Base-by-base conservation (phyloP, 352 stramenopile species). In the Globisporangium cystogenes region DNA sequence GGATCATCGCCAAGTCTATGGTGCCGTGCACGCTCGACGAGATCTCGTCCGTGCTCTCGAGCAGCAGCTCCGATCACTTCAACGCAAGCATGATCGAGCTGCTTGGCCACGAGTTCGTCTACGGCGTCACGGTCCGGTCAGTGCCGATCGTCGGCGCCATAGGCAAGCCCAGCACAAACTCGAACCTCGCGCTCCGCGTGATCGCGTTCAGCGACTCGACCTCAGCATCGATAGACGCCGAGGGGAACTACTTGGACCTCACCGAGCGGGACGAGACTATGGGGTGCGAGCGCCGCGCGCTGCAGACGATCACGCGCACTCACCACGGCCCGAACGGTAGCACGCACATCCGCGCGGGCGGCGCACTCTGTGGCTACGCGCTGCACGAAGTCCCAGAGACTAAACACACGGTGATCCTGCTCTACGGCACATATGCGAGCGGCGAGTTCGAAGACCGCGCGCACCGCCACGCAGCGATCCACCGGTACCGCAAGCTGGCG, bases 41-140 rank as follows among this genome's bases (percentile, higher is more conserved):
- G 43, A 26, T 70, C 42, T 56, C 49, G 4, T 31, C 44, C 8
- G 55, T 61, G 35, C 42, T 70, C 12, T 70, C 63, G 8, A 36
- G 29, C 23, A 55, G 53, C 33, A 60, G 55, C 42, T 61, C 57
- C 10, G 63, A 68, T 39, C 47, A 53, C 36, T 70, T 61, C 45
- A 70, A 68, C 46, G 63, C 63, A 16, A 51, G 54, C 20, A 68
- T 70, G 63, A 31, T 70, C 27, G 63, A 64, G 33, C 49, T 70
- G 35, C 63, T 65, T 26, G 63, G 63, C 14, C 23, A 37, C 7
- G 55, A 65, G 35, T 70, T 59, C 39, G 44, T 27, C 27, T 70
- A 65, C 55, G 59, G 59, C 23, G 23, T 67, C 36, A 65, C 56
- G 14, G 48, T 68, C 12, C 55, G 63, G 21, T 57, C 48, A 5